Evolutionary conservation across 2,329 filamentous ascomycete genomes (phyloP).

Genomic region (Colletotrichum musicola): DNA sequence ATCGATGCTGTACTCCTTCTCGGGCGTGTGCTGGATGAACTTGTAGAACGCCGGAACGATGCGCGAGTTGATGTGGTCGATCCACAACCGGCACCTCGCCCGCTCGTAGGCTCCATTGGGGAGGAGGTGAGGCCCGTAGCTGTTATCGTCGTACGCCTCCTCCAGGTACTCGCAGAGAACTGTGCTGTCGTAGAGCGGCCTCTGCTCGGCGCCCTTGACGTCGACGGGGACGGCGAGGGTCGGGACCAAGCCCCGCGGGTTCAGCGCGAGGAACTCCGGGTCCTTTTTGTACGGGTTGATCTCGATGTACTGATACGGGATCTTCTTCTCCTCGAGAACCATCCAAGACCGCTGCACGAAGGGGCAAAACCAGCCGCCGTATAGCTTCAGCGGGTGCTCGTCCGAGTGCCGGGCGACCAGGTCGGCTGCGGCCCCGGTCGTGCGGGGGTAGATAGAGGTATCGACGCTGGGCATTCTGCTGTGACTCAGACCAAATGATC

Average conservation of each 20-base stretch:
- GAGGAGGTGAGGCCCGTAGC: slow-evolving; percentile 63
- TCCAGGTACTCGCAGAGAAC: slow-evolving; percentile 83
- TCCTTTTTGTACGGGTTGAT: slow-evolving; percentile 85
- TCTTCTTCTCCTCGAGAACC: slow-evolving; percentile 78
- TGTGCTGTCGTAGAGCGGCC: slow-evolving; percentile 78
- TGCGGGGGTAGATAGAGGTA: slow-evolving; percentile 59
- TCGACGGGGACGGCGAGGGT: slow-evolving; percentile 68
- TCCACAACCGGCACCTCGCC: slow-evolving; percentile 78
- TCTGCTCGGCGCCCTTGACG: slow-evolving; percentile 50
- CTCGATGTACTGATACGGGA: slow-evolving; percentile 81
- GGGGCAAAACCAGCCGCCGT: slow-evolving; percentile 81
- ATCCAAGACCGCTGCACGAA: slow-evolving; percentile 81
- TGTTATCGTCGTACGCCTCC: slow-evolving; percentile 70
- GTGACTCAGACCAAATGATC: neutral
- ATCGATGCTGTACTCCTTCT: slow-evolving; percentile 62
- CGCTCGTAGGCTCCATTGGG: slow-evolving; percentile 73
- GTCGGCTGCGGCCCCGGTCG: slow-evolving; percentile 63
- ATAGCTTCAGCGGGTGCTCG: slow-evolving; percentile 72
- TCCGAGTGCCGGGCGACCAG: slow-evolving; percentile 60
- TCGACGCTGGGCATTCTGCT: slow-evolving; percentile 59
- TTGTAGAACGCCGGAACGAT: slow-evolving; percentile 79
- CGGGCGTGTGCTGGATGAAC: slow-evolving; percentile 66
- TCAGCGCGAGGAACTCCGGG: slow-evolving; percentile 75
- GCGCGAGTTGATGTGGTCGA: slow-evolving; percentile 75
- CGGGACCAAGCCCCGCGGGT: slow-evolving; percentile 81